These are phyloP conservation scores for Pythium scleroteichum DNA, from an alignment of 352 stramenopile species.

Conservation along the genomic window DNA sequence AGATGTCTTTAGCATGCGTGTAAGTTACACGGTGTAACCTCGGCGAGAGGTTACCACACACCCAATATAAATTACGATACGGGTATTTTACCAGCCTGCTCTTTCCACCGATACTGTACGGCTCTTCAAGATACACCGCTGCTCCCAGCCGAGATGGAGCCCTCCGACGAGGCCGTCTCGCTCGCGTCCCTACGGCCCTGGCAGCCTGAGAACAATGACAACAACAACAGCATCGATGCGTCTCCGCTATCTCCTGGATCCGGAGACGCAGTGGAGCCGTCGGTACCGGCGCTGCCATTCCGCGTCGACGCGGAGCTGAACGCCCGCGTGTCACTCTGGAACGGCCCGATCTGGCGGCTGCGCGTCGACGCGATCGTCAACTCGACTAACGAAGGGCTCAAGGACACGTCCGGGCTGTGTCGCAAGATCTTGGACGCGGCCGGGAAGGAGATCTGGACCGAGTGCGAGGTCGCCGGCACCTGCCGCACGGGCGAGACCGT, in stretches of 20 bases:
- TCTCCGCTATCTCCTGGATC: neutral
- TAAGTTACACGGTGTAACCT: too few relatives aligned
- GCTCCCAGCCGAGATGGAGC: slow-evolving; percentile 1
- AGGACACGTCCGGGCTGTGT: slow-evolving; percentile 61
- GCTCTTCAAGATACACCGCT: slow-evolving; percentile 24
- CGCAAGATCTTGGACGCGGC: slow-evolving; percentile 69
- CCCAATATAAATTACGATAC: slow-evolving; percentile 2
- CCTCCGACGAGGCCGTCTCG: slow-evolving; percentile 5
- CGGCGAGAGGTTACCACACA: neutral
- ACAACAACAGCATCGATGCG: neutral
- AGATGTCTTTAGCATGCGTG: too few relatives aligned
- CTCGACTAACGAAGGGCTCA: slow-evolving; percentile 73
- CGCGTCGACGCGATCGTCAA: slow-evolving; percentile 77
- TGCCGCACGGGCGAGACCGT: slow-evolving; percentile 86
- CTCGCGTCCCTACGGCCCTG: slow-evolving; percentile 17
- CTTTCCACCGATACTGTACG: neutral
- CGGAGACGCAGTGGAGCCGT: too few relatives aligned
- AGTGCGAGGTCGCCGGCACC: slow-evolving; percentile 52
- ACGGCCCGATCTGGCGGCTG: slow-evolving; percentile 52
- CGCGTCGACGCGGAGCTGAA: slow-evolving; percentile 37
- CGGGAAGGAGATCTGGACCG: slow-evolving; percentile 69
- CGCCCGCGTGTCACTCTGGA: slow-evolving; percentile 55
- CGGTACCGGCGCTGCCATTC: neutral
- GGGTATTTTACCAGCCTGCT: neutral
- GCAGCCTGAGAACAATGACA: slow-evolving; percentile 3